Percentiles rank a stretch among this genome's conserved stretches.
These are phyloP conservation scores for Zarea fungicola DNA, from an alignment of 2,329 filamentous ascomycete species.

Conservation along the genomic window DNA sequence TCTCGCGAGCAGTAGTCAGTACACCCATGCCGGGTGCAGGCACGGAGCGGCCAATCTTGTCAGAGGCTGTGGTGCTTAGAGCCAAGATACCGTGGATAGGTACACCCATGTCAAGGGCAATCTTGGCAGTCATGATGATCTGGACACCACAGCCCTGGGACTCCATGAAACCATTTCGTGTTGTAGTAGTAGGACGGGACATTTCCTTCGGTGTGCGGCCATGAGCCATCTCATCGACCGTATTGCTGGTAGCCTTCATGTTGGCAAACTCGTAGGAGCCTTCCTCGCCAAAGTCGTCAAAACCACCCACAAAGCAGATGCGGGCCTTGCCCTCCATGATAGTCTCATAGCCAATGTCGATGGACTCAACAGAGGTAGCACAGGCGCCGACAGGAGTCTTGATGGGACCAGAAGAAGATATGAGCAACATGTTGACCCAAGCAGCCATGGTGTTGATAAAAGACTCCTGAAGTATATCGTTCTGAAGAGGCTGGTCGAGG, in stretches of 20 bases:
- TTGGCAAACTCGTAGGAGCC: constrained; percentile 99
- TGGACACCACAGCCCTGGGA: constrained; percentile 98
- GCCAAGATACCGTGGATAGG: constrained; percentile 94
- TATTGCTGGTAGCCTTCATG: constrained; percentile 99
- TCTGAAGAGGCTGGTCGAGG: constrained; percentile 95
- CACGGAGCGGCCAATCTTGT: constrained; percentile 98
- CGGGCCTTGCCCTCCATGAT: constrained; percentile 98
- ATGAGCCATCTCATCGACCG: constrained; percentile 91
- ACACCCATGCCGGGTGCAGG: constrained; percentile 96
- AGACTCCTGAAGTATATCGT: constrained; percentile 97
- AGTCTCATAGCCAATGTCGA: constrained; percentile 97
- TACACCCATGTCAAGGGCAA: constrained; percentile 96
- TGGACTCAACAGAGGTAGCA: constrained; percentile 92
- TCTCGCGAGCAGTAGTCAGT: constrained; percentile 88
- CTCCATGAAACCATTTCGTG: constrained; percentile 98
- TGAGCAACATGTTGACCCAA: constrained; percentile 98
- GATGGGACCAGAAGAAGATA: constrained; percentile 96
- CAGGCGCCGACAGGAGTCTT: constrained; percentile 98
- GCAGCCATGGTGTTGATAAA: constrained; percentile 99
- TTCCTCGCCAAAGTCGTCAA: constrained; percentile 99
- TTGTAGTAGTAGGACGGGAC: constrained; percentile 96
- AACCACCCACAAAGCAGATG: constrained; percentile 95
- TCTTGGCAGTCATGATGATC: constrained; percentile 94
- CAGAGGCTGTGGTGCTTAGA: constrained; percentile 90
- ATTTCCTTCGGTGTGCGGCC: constrained; percentile 94